phyloP scores from a whole-genome alignment of 1,284 basidiomycete genomes.

The Pseudozyma hubeiensis region DNA sequence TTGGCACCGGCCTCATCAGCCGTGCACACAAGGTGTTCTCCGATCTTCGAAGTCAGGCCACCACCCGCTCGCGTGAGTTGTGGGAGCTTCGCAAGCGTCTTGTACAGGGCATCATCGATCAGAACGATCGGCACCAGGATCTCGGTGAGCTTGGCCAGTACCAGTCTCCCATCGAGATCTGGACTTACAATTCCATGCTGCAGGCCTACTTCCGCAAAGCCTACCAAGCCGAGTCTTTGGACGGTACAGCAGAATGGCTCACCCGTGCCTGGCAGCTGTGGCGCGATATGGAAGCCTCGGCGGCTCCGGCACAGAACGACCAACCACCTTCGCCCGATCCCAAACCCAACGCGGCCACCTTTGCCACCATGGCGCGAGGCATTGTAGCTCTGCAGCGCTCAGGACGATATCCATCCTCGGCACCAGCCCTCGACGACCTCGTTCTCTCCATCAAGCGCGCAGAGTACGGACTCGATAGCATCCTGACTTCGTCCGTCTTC shows the following conservation, averaged over 20 bases:
- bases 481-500: slow-evolving; percentile 57
- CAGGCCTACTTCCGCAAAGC: slow-evolving; percentile 61
- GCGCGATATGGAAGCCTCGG: slow-evolving; percentile 50
- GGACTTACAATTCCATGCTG: slow-evolving; percentile 64
- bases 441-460: slow-evolving; percentile 45
- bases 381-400: slow-evolving; percentile 51
- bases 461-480: slow-evolving; percentile 36
- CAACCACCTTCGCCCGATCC: slow-evolving; percentile 49
- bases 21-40: slow-evolving; percentile 63
- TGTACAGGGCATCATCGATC: slow-evolving; percentile 40
- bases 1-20: slow-evolving; percentile 59
- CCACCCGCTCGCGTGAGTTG: slow-evolving; percentile 38
- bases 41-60: slow-evolving; percentile 52
- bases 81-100: slow-evolving; percentile 39
- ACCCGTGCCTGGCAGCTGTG: slow-evolving; percentile 56
- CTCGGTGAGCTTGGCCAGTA: slow-evolving; percentile 26
- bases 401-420: slow-evolving; percentile 42
- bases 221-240: slow-evolving; percentile 41
- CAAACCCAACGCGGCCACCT: slow-evolving; percentile 51
- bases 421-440: slow-evolving; percentile 43
- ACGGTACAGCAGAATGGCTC: slow-evolving; percentile 51
- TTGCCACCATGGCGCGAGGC: slow-evolving; percentile 59
- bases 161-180: slow-evolving; percentile 46
- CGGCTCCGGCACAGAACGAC: slow-evolving; percentile 12
- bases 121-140: slow-evolving; percentile 38